phyloP scores from a whole-genome alignment of 345 rosid species.

The Populus ilicifolia region DNA sequence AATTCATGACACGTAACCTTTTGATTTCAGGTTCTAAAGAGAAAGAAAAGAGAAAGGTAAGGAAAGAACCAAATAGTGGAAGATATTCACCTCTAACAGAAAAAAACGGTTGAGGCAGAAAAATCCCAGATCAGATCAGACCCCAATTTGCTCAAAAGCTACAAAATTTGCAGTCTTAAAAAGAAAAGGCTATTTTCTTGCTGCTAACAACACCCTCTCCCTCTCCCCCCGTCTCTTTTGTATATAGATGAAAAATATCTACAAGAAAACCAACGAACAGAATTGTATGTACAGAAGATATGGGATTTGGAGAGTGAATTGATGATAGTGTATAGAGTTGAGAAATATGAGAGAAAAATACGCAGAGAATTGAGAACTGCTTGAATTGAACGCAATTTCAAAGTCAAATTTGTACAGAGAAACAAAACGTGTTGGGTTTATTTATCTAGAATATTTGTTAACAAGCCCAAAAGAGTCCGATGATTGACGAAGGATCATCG shows the following conservation, averaged over 20 bases:
- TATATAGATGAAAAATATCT: conserved; percentile 15
- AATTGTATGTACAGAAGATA: conserved; percentile 21
- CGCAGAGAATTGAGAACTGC: conserved; percentile 26
- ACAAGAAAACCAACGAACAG: conserved; percentile 13
- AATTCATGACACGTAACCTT: conserved; percentile 28
- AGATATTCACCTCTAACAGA: conserved; percentile 39
- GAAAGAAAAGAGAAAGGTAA: conserved; percentile 4
- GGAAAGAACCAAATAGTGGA: conserved; percentile 30
- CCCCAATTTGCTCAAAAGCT: conserved; percentile 40
- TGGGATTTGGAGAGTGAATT: background rate
- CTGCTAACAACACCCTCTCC: conserved; percentile 11
- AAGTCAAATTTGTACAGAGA: conserved; percentile 35
- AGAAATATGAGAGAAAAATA: conserved; percentile 24
- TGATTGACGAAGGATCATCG: conserved; percentile 25
- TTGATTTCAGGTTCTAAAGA: conserved; percentile 19
- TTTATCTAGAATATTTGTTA: background rate
- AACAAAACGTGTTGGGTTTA: background rate
- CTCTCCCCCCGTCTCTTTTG: background rate
- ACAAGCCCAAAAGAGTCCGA: conserved; percentile 14
- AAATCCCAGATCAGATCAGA: conserved; percentile 54
- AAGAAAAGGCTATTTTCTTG: conserved; percentile 13
- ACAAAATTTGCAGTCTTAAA: conserved; percentile 14
- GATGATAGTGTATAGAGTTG: conserved; percentile 16
- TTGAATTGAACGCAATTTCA: conserved; percentile 40
- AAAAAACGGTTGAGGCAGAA: conserved; percentile 31